phyloP scores from a whole-genome alignment of 2,329 filamentous ascomycete species.

The Sarocladium strictum region DNA sequence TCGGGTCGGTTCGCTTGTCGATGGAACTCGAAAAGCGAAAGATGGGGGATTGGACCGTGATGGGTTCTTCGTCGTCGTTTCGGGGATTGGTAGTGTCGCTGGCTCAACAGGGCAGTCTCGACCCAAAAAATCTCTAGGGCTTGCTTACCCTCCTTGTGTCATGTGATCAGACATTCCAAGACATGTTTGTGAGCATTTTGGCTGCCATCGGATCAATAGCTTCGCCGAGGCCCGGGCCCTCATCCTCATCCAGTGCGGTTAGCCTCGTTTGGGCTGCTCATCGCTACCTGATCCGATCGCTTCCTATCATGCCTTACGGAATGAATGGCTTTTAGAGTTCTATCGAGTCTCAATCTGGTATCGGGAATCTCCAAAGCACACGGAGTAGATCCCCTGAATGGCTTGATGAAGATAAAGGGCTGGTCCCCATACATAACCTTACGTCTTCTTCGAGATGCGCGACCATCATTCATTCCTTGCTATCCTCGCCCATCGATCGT shows the following conservation, averaged over 20 bases:
- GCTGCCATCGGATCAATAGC: neutral
- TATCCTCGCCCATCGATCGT: too few species aligned
- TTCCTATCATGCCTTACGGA: neutral
- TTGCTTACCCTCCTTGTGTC: neutral
- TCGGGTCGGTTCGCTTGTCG: conserved; percentile 38
- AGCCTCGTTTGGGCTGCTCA: neutral
- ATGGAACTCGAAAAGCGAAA: conserved; percentile 38
- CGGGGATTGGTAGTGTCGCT: conserved; percentile 6
- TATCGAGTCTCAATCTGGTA: conserved; percentile 2
- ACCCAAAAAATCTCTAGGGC: conserved; percentile 8
- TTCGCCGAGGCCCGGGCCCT: neutral
- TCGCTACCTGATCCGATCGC: neutral
- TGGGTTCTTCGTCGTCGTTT: conserved; percentile 8
- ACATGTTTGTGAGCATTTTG: neutral
- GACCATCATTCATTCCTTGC: too few species aligned
- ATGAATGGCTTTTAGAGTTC: neutral
- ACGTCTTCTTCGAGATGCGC: too few species aligned
- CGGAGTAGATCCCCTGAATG: too few species aligned
- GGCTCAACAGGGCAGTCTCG: neutral
- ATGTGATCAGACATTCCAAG: neutral
- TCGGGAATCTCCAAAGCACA: neutral
- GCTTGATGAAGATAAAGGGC: too few species aligned
- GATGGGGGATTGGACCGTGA: conserved; percentile 22
- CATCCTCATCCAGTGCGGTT: neutral
- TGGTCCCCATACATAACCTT: too few species aligned